Evolutionary conservation across 2,329 filamentous ascomycete genomes (phyloP), one percentile per base, ranked within the genome.

Genomic region (Ophiostoma australiae): DNA sequence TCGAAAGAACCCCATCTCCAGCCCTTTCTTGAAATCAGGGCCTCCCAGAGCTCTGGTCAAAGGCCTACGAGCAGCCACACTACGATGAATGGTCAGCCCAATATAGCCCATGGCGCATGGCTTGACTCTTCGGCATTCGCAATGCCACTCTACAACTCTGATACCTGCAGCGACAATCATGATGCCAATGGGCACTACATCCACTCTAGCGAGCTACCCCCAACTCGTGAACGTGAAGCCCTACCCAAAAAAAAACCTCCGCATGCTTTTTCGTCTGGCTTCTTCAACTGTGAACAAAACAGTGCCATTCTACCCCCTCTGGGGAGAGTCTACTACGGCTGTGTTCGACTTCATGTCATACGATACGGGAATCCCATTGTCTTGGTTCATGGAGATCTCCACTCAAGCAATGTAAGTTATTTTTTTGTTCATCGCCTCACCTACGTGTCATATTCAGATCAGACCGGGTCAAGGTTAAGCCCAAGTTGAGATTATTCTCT

Each of bases 381-480:
- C 4, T 73, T 81, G 27, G 76, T 81, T 41, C 80, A 81, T 39
- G 80, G 78, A 17, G 79, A 80, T 39, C 79, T 75, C 23, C 79
- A 81, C 67, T 78, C 78, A 58, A 78, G 79, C 7, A 75, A 79
- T 73, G 79, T 79, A 70, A 67, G 75, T 27, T 17, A 2, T 20
- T 17, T 10, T 33, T 20, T 8, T 55, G n/a, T 48, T 23, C 8
- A 55, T n/a, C 15, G 8, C 7, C 48, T 23, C 23, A 6, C 48
- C n/a, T 55, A 6, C n/a, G n/a, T n/a, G 4, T 23, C 48, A 55
- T 27, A n/a, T 7, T 8, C 48, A 55, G 7, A 20, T 27, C 48
- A 39, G 37, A 10, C 37, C 37, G 11, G 37, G 8, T 39, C 11
- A 39, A 39, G 37, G 27, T 31, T 31, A 31, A 31, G 27, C 27